phyloP scores from a whole-genome alignment of 1,284 basidiomycete genomes.

The Taiwanofungus camphoratus region DNA sequence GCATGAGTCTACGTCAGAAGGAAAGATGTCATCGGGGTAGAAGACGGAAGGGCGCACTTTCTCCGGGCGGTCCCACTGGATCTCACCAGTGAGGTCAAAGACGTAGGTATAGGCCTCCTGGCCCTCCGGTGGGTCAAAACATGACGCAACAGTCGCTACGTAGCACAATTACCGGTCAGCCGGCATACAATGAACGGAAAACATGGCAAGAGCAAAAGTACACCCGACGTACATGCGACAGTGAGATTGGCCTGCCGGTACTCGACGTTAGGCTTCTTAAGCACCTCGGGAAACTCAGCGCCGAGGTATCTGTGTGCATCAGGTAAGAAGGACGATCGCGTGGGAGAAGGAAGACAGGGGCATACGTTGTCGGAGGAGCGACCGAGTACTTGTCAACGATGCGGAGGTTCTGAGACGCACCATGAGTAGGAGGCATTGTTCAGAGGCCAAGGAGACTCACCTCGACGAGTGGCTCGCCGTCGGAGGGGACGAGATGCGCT shows the following conservation, averaged over 20 bases:
- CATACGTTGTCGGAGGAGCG: constrained; percentile 79
- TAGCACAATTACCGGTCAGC: constrained; percentile 2
- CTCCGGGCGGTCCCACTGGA: constrained; percentile 74
- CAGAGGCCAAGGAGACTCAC: constrained; percentile 38
- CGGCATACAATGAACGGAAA: constrained; percentile 7
- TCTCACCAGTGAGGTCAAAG: constrained; percentile 80
- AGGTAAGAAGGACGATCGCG: constrained; percentile 9
- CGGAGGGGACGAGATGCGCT: constrained; percentile 52
- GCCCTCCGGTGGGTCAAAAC: constrained; percentile 67
- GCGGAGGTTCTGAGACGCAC: constrained; percentile 49
- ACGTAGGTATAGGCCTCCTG: constrained; percentile 64
- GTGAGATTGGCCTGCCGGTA: constrained; percentile 83
- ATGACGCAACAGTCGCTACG: constrained; percentile 56
- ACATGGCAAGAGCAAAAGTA: constrained; percentile 5
- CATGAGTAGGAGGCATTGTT: constrained; percentile 1
- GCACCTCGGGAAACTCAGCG: constrained; percentile 63
- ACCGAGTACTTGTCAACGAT: constrained; percentile 88
- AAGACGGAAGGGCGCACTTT: no score
- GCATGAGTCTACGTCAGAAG: no score
- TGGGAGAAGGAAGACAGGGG: constrained; percentile 16
- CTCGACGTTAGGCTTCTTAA: constrained; percentile 65
- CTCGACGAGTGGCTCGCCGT: constrained; percentile 65
- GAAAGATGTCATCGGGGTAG: no score
- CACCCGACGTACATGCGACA: constrained; percentile 46
- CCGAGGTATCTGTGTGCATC: constrained; percentile 67